Percentiles rank a stretch among this genome's conserved stretches.
phyloP scores from a whole-genome alignment of 352 stramenopile species.

The Phytophthora multivora region DNA sequence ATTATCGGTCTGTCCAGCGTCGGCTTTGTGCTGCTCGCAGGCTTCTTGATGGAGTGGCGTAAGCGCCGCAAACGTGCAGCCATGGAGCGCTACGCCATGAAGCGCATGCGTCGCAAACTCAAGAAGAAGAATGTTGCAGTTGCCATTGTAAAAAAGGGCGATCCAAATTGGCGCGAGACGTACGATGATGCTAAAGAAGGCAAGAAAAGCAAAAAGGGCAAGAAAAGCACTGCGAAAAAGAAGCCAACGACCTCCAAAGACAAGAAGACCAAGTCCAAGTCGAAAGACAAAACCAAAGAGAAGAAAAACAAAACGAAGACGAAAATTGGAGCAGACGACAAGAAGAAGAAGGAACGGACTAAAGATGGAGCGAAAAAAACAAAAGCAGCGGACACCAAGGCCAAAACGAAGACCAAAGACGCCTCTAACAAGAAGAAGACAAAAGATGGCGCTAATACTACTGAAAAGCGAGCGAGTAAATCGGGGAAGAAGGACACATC shows the following conservation, averaged over 20 bases:
- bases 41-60: conserved; percentile 91
- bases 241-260: conserved; percentile 28
- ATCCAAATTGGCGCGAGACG: conserved; percentile 80
- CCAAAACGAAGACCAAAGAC: no score
- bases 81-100: conserved; percentile 95
- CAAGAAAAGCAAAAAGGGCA: conserved; percentile 57
- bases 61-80: conserved; percentile 89
- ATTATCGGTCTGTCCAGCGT: conserved; percentile 85
- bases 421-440: conserved; percentile 19
- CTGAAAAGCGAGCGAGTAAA: conserved; percentile 19
- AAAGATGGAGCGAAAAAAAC: conserved; percentile 18
- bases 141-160: conserved; percentile 67
- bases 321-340: neutral
- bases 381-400: conserved; percentile 12
- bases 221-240: conserved; percentile 34
- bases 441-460: conserved; percentile 11
- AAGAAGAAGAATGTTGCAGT: conserved; percentile 89
- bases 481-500: conserved; percentile 25
- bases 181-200: conserved; percentile 67
- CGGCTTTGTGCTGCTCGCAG: conserved; percentile 76
- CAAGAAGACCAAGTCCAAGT: conserved; percentile 29
- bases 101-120: conserved; percentile 94
- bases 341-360: conserved; percentile 11
- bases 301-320: conserved; percentile 2
- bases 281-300: conserved; percentile 21